Conservation (phyloP, 78 protist species). For the Paratrimastix pyriformis region DNA sequence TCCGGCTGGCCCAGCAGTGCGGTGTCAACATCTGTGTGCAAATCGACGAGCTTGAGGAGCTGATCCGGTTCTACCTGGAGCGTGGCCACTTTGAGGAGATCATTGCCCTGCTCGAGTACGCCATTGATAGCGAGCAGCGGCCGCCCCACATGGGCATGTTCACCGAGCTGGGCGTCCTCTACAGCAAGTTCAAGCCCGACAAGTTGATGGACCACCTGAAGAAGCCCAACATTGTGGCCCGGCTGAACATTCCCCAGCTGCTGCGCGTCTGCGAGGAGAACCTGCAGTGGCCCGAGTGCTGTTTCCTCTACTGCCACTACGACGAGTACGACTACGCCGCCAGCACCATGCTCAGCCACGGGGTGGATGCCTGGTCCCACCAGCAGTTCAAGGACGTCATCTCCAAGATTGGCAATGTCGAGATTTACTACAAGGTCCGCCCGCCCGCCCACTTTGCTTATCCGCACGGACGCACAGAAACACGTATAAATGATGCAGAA, state of each 20-base stretch:
- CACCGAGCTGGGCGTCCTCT: conserved; percentile 93
- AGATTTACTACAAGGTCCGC: conserved; percentile 79
- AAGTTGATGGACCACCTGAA: conserved; percentile 95
- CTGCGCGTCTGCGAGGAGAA: conserved; percentile 66
- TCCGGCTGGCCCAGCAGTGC: conserved; percentile 92
- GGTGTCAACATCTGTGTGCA: conserved; percentile 87
- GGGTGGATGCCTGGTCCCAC: conserved; percentile 89
- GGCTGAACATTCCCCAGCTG: conserved; percentile 86
- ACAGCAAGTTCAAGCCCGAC: conserved; percentile 80
- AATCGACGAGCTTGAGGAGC: conserved; percentile 83
- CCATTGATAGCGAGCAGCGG: conserved; percentile 78
- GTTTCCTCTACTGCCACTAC: conserved; percentile 79
- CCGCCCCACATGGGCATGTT: conserved; percentile 96
- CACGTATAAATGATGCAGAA: too few species aligned
- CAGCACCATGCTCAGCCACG: conserved; percentile 82
- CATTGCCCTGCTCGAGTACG: conserved; percentile 75
- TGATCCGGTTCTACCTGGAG: conserved; percentile 68
- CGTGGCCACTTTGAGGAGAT: conserved; percentile 70
- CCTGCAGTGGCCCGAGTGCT: conserved; percentile 80
- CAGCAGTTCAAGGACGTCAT: conserved; percentile 77
- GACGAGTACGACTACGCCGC: conserved; percentile 95
- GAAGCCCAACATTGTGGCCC: conserved; percentile 43
- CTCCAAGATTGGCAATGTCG: conserved; percentile 77
- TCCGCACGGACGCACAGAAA: too few species aligned
- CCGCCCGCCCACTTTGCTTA: too few species aligned